These are phyloP conservation scores for Dictyostelium brefeldianum DNA, from an alignment of 78 protist genomes.

Conservation along the genomic window DNA sequence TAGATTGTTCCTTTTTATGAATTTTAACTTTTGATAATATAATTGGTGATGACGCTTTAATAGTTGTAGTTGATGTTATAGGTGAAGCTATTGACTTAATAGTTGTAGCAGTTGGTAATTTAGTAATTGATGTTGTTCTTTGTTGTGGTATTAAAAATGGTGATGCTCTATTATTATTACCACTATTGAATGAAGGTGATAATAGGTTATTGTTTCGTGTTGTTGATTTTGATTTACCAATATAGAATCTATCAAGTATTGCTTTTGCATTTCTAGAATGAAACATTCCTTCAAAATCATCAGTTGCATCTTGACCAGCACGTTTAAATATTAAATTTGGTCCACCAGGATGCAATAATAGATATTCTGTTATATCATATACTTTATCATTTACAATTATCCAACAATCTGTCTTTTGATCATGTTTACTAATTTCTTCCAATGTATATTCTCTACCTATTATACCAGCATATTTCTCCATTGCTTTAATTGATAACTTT, in stretches of 20 bases:
- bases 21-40: conserved; percentile 18
- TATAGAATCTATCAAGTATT: conserved; percentile 51
- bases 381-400: conserved; percentile 84
- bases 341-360: conserved; percentile 91
- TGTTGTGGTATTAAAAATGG: not conserved
- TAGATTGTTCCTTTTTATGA: not conserved
- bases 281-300: conserved; percentile 77
- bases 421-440: conserved; percentile 83
- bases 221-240: conserved; percentile 21
- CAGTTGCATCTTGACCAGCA: conserved; percentile 47
- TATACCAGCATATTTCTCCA: conserved; percentile 29
- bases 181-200: not conserved
- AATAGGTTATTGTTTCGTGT: not conserved
- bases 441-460: conserved; percentile 12
- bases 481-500: not conserved
- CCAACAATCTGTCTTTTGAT: conserved; percentile 75
- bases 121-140: not conserved
- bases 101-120: not conserved
- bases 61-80: not conserved
- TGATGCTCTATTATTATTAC: not conserved
- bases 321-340: conserved; percentile 71
- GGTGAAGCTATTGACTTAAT: not conserved
- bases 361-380: conserved; percentile 88
- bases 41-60: not conserved
- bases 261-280: conserved; percentile 68